Evolutionary conservation across 225 moss, liverwort and hornwort species (phyloP).

Genomic region (Anthoceros angustus): DNA sequence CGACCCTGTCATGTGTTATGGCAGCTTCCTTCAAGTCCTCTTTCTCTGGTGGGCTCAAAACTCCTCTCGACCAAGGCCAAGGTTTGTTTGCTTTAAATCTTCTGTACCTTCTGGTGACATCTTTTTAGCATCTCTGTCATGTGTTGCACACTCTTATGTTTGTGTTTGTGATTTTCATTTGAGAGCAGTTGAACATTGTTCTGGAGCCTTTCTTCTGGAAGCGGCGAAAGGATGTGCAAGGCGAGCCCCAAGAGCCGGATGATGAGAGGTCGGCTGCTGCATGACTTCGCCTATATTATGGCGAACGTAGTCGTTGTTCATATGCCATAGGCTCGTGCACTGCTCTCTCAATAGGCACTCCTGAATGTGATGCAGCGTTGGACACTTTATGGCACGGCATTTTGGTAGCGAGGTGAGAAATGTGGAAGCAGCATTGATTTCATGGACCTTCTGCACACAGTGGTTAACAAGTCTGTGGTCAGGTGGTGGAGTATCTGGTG

Average conservation of each 20-base stretch:
- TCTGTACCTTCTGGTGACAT: not conserved
- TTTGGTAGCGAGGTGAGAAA: constrained; percentile 62
- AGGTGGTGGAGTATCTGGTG: constrained; percentile 71
- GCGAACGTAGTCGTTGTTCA: too few relatives aligned
- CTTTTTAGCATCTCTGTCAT: not conserved
- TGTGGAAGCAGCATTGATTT: constrained; percentile 9
- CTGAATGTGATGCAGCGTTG: constrained; percentile 33
- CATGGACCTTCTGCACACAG: constrained; percentile 6
- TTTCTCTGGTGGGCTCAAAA: constrained; percentile 55
- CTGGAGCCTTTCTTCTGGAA: constrained; percentile 77
- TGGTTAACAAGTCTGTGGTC: not conserved
- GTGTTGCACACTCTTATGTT: not conserved
- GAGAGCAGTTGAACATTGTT: constrained; percentile 40
- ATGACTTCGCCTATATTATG: not conserved
- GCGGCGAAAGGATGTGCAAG: constrained; percentile 28
- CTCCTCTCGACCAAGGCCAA: constrained; percentile 77
- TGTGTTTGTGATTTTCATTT: not conserved
- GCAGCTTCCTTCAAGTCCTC: constrained; percentile 75
- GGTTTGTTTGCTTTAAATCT: constrained; percentile 12
- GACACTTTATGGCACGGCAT: constrained; percentile 58
- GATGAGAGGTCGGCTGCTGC: constrained; percentile 41
- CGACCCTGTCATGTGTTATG: constrained; percentile 1
- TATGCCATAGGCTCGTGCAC: too few relatives aligned
- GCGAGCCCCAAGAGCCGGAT: constrained; percentile 12
- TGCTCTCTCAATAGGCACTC: too few relatives aligned